A percentile compares a stretch with the other conserved stretches of the same genome.
Conservation (phyloP, 257 asterid species). For the Nicotiana tabacum region DNA sequence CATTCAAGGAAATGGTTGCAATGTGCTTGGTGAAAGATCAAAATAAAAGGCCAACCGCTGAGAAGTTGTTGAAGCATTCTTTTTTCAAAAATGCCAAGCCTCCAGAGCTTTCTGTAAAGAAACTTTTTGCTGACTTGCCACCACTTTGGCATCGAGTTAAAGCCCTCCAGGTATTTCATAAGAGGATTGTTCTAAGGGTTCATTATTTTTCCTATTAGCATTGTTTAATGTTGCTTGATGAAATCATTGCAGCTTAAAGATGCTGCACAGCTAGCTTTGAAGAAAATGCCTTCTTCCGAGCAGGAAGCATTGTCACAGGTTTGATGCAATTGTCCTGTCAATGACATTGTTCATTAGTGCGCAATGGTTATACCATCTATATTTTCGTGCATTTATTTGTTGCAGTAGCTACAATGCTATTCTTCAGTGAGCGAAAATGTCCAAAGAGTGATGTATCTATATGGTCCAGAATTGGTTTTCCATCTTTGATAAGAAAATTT, state of each 20-base stretch:
- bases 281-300: constrained; percentile 86
- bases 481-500: not conserved
- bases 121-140: constrained; percentile 81
- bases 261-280: constrained; percentile 96
- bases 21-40: constrained; percentile 99
- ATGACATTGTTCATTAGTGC: not conserved
- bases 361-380: not conserved
- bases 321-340: constrained; percentile 12
- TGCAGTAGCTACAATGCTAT: not conserved
- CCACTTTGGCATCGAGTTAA: constrained; percentile 93
- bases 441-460: not conserved
- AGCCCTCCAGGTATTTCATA: constrained; percentile 72
- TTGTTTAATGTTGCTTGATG: constrained; percentile 18
- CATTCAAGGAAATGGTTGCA: constrained; percentile 98
- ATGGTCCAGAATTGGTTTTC: not conserved
- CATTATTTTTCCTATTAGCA: constrained; percentile 10
- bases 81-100: constrained; percentile 91
- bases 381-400: not conserved
- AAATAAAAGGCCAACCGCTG: constrained; percentile 97
- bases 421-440: not conserved
- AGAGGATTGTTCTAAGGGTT: constrained; percentile 11
- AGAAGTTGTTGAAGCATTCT: constrained; percentile 83
- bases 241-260: constrained; percentile 65
- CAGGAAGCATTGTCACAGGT: constrained; percentile 99
- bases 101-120: constrained; percentile 84